Conservation (phyloP, 176 grass and related monocot genomes). For the Bonia amplexicaulis region DNA sequence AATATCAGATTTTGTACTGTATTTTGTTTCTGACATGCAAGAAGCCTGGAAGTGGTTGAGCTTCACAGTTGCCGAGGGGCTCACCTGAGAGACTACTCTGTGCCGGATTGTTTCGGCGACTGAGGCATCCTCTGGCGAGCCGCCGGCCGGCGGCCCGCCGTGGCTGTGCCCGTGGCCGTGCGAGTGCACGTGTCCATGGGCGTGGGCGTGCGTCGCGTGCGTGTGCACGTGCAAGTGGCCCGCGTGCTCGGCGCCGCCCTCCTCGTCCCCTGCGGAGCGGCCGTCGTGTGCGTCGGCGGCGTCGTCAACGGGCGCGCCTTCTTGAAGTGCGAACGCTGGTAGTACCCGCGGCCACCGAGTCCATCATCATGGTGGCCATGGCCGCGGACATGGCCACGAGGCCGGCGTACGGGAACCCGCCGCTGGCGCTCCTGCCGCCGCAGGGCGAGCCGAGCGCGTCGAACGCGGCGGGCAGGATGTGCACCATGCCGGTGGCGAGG, state of each 20-base stretch:
- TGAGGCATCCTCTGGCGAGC: slow-evolving; percentile 42
- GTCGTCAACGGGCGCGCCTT: slow-evolving; percentile 34
- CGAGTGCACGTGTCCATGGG: slow-evolving; percentile 30
- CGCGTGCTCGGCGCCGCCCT: slow-evolving; percentile 4
- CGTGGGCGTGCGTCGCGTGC: slow-evolving; percentile 57
- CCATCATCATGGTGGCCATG: slow-evolving; percentile 71
- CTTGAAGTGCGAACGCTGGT: slow-evolving; percentile 49
- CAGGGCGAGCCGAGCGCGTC: slow-evolving; percentile 36
- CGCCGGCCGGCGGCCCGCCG: background rate
- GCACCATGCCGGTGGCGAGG: slow-evolving; percentile 83
- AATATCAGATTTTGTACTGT: background rate
- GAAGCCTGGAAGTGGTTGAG: background rate
- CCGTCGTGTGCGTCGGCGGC: background rate
- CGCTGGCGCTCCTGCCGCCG: background rate
- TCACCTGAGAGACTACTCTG: slow-evolving; percentile 73
- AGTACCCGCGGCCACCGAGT: slow-evolving; percentile 69
- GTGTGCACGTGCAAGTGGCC: slow-evolving; percentile 53
- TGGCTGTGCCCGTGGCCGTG: slow-evolving; percentile 21
- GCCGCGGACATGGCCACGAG: slow-evolving; percentile 74
- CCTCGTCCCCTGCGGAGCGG: slow-evolving; percentile 6
- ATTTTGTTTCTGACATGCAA: background rate
- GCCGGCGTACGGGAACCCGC: slow-evolving; percentile 53
- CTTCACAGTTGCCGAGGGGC: background rate
- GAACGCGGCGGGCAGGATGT: slow-evolving; percentile 80
- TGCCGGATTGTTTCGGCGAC: slow-evolving; percentile 41